These are phyloP conservation scores for Orbilia oligospora DNA, from an alignment of 2,329 filamentous ascomycete genomes.

Conservation along the genomic window DNA sequence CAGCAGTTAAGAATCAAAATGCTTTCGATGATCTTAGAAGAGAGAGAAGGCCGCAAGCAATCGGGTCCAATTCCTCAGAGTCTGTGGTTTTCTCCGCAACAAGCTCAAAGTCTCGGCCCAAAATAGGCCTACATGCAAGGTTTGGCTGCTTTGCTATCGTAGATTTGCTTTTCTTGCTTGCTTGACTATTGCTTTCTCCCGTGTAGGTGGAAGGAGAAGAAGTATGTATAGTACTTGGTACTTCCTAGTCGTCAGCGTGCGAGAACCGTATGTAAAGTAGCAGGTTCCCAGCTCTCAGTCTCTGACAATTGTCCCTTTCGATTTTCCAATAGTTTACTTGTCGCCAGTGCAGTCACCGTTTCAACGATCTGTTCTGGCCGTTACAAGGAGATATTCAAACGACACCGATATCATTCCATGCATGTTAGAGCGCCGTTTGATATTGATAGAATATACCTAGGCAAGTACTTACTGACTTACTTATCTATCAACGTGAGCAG, in stretches of 20 bases:
- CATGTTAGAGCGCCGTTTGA: constrained; percentile 50
- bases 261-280: constrained; percentile 45
- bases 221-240: not conserved
- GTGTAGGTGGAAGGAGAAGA: too few relatives aligned
- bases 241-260: constrained; percentile 7
- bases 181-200: constrained; percentile 33
- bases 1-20: not conserved
- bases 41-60: constrained; percentile 41
- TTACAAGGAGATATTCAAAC: constrained; percentile 32
- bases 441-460: constrained; percentile 51
- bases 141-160: constrained; percentile 5
- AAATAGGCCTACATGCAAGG: constrained; percentile 39
- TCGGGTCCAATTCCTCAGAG: constrained; percentile 42
- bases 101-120: constrained; percentile 45
- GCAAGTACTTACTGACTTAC: too few relatives aligned
- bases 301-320: constrained; percentile 5
- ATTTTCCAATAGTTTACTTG: not conserved
- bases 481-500: constrained; percentile 28
- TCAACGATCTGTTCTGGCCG: not conserved
- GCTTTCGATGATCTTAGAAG: constrained; percentile 32
- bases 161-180: constrained; percentile 55
- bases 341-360: constrained; percentile 14
- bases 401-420: constrained; percentile 24
- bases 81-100: constrained; percentile 37
- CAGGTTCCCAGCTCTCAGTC: constrained; percentile 5